phyloP scores from a whole-genome alignment of 345 rosid species.

The Aquilaria yunnanensis region DNA sequence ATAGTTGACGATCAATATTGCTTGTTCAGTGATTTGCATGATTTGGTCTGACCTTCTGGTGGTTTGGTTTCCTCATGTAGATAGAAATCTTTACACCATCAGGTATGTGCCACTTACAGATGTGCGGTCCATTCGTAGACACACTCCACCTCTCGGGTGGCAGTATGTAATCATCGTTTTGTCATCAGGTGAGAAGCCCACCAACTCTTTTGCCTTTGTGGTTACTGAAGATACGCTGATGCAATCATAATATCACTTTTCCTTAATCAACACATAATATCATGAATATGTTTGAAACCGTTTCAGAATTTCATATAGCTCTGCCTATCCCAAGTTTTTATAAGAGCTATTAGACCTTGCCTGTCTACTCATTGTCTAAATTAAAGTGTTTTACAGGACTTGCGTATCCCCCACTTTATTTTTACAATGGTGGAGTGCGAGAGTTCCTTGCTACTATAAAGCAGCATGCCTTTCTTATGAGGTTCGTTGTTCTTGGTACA shows the following conservation, averaged over 20 bases:
- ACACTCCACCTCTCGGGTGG: constrained; percentile 95
- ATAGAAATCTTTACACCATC: constrained; percentile 83
- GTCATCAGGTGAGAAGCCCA: constrained; percentile 61
- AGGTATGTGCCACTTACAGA: constrained; percentile 71
- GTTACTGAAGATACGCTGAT: not conserved
- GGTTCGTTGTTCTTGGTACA: constrained; percentile 34
- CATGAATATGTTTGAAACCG: not conserved
- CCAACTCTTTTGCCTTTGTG: not conserved
- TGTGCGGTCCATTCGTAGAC: constrained; percentile 75
- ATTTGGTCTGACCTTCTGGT: constrained; percentile 3
- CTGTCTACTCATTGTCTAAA: constrained; percentile 6
- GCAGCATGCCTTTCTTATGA: constrained; percentile 81
- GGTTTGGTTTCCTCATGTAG: constrained; percentile 35
- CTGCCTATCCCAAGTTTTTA: not conserved
- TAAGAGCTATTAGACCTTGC: not conserved
- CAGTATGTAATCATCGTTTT: constrained; percentile 84
- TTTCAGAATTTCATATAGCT: too few species aligned
- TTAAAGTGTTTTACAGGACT: constrained; percentile 52
- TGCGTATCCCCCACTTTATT: constrained; percentile 87
- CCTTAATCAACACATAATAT: not conserved
- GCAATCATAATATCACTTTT: too few species aligned
- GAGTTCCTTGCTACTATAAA: constrained; percentile 82
- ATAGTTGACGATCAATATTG: not conserved
- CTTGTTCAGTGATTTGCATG: not conserved
- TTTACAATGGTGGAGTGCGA: constrained; percentile 89